Evolutionary conservation across 192 early-diverging fungal species (phyloP).

Genomic region (Glomus cerebriforme): DNA sequence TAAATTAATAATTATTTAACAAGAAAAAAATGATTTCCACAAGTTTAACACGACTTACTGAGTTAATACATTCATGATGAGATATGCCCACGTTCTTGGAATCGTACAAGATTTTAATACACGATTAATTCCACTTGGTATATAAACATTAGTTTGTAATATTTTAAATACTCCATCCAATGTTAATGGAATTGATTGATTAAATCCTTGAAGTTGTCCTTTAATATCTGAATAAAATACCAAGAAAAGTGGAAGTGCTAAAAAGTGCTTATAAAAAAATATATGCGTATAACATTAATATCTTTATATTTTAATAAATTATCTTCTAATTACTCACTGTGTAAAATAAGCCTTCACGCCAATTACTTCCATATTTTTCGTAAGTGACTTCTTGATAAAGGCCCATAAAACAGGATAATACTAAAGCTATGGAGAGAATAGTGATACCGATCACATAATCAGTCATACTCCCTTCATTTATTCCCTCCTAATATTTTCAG

Average conservation of each 20-base stretch:
- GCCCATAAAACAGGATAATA: slow-evolving; percentile 79
- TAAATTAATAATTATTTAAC: slow-evolving; percentile 11
- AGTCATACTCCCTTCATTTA: slow-evolving; percentile 10
- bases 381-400: slow-evolving; percentile 84
- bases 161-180: slow-evolving; percentile 26
- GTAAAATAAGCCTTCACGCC: slow-evolving; percentile 91
- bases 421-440: slow-evolving; percentile 69
- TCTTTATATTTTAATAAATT: neutral
- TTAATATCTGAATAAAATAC: slow-evolving; percentile 71
- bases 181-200: slow-evolving; percentile 52
- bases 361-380: slow-evolving; percentile 72
- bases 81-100: slow-evolving; percentile 72
- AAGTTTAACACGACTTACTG: slow-evolving; percentile 58
- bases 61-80: slow-evolving; percentile 71
- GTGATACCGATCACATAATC: slow-evolving; percentile 70
- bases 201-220: slow-evolving; percentile 56
- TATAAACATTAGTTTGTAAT: slow-evolving; percentile 35
- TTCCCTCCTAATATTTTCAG: neutral
- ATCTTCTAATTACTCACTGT: slow-evolving; percentile 45
- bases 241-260: slow-evolving; percentile 81
- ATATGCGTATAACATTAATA: neutral
- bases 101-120: slow-evolving; percentile 45
- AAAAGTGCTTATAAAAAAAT: slow-evolving; percentile 55
- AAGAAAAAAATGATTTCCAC: neutral
- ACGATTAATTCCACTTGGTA: slow-evolving; percentile 32